Evolutionary conservation across 805 yeast species (phyloP).

Genomic region (Peterozyma toletana): DNA sequence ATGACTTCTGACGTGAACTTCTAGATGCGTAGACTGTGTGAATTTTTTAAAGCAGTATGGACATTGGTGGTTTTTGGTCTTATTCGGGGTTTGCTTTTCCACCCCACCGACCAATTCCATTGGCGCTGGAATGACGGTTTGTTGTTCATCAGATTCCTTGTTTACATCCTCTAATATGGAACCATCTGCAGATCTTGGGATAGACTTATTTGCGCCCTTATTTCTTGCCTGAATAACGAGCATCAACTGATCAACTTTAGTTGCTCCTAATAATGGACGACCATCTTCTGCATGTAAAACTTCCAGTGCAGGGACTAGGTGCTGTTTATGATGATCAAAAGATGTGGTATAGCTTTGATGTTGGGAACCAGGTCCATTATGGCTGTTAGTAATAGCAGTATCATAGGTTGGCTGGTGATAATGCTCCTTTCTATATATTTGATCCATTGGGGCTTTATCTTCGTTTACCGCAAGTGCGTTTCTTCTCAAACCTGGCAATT

Average conservation of each 20-base stretch:
- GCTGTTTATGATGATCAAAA: constrained; percentile 9
- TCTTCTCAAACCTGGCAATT: neutral
- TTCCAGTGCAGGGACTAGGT: constrained; percentile 38
- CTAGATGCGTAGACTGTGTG: constrained; percentile 86
- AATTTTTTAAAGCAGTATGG: constrained; percentile 74
- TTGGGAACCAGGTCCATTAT: constrained; percentile 3
- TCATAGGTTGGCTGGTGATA: constrained; percentile 4
- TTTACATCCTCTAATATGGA: constrained; percentile 44
- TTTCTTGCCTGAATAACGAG: constrained; percentile 83
- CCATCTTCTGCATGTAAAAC: constrained; percentile 49
- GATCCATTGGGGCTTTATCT: neutral
- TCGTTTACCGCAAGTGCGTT: neutral
- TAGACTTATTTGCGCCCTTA: constrained; percentile 60
- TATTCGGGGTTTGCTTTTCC: constrained; percentile 45
- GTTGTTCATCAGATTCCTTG: constrained; percentile 13
- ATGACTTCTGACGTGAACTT: constrained; percentile 83
- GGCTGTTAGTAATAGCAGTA: neutral
- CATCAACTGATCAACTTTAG: constrained; percentile 89
- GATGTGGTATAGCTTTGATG: neutral
- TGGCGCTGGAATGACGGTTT: constrained; percentile 47
- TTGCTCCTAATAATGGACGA: constrained; percentile 72
- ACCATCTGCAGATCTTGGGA: constrained; percentile 64
- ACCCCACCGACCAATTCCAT: constrained; percentile 74
- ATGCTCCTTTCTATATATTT: constrained; percentile 4
- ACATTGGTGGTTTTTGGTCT: constrained; percentile 58